phyloP scores from a whole-genome alignment of 768 basidiomycete species.

The Crassisporium funariophilum region DNA sequence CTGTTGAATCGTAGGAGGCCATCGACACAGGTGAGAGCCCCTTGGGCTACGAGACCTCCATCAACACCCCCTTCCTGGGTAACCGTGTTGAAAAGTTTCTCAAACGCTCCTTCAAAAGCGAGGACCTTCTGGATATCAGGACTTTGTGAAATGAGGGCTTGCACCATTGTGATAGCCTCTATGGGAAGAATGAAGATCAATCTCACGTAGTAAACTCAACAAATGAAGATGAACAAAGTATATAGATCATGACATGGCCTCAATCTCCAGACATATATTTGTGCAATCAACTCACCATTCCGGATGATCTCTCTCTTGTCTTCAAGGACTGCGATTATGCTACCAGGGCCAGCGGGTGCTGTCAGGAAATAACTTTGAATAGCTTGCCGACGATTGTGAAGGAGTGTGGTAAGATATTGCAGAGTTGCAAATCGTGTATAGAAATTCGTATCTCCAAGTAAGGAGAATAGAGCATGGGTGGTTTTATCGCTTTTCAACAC shows the following conservation, averaged over 20 bases:
- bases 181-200: constrained; percentile 14
- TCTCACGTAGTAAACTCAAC: background rate
- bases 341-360: constrained; percentile 73
- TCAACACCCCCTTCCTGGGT: constrained; percentile 89
- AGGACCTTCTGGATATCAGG: constrained; percentile 95
- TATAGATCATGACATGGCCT: background rate
- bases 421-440: constrained; percentile 85
- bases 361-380: constrained; percentile 94
- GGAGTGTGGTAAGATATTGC: constrained; percentile 76
- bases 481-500: constrained; percentile 74
- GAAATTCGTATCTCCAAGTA: constrained; percentile 78
- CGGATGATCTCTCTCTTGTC: constrained; percentile 89
- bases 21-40: constrained; percentile 85
- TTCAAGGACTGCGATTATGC: constrained; percentile 74
- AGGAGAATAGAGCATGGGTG: constrained; percentile 71
- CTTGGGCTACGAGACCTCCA: constrained; percentile 83
- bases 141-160: constrained; percentile 80
- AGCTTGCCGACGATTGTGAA: constrained; percentile 78
- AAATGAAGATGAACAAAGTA: too few relatives aligned
- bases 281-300: constrained; percentile 56
- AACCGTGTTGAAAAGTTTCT: constrained; percentile 90
- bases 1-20: constrained; percentile 89
- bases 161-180: constrained; percentile 86
- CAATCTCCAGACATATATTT: background rate
- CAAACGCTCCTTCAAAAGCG: constrained; percentile 96